phyloP scores from a whole-genome alignment of 2,329 filamentous ascomycete genomes.

The Nemania bipapillata region DNA sequence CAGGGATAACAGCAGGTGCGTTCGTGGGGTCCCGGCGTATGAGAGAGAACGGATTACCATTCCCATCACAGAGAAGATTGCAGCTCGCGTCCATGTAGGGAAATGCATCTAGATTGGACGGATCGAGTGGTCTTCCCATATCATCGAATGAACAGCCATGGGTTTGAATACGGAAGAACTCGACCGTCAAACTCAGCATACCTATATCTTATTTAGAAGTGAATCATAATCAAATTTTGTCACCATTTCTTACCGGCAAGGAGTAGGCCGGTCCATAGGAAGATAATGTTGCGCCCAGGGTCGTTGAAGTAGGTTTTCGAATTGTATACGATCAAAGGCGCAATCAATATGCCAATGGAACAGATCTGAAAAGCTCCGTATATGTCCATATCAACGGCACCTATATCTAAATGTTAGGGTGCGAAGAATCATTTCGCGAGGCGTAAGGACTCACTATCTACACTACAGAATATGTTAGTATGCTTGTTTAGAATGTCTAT shows the following conservation, averaged over 20 bases:
- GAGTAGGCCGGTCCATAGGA: constrained; percentile 71
- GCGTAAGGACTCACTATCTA: constrained; percentile 60
- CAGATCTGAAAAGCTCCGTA: constrained; percentile 76
- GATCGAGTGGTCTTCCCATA: constrained; percentile 52
- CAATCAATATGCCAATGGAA: constrained; percentile 72
- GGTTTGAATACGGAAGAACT: constrained; percentile 68
- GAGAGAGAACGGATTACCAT: constrained; percentile 63
- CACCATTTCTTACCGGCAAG: constrained; percentile 62
- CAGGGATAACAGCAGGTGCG: constrained; percentile 72
- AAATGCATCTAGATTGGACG: constrained; percentile 52
- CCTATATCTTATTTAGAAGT: constrained; percentile 52
- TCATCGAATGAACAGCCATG: constrained; percentile 57
- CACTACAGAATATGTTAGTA: constrained; percentile 39
- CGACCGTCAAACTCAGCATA: constrained; percentile 69
- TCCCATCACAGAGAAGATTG: constrained; percentile 57
- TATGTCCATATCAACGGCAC: constrained; percentile 73
- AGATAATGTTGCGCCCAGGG: constrained; percentile 72
- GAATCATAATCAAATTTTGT: background rate
- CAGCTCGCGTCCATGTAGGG: constrained; percentile 58
- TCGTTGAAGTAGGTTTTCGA: constrained; percentile 73
- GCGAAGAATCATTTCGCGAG: constrained; percentile 11
- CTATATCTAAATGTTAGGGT: constrained; percentile 51
- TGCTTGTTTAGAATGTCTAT: no score
- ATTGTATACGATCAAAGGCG: constrained; percentile 69
- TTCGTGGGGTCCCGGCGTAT: constrained; percentile 66